phyloP scores from a whole-genome alignment of 495 filamentous ascomycete species.

The Penicillium subrubescens region DNA sequence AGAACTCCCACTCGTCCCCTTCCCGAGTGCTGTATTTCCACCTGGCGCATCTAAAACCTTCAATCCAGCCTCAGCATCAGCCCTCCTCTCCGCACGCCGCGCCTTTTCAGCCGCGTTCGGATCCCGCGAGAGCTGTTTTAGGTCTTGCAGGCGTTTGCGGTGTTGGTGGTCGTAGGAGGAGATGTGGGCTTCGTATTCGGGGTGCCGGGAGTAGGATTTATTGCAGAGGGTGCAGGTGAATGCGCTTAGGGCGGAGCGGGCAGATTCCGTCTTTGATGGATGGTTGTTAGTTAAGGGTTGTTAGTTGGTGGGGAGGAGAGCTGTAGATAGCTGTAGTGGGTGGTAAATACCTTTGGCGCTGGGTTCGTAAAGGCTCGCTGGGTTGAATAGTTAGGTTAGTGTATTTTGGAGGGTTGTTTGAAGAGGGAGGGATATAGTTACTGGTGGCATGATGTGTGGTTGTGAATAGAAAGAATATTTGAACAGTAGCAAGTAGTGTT shows the following conservation, averaged over 20 bases:
- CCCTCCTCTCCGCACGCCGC: constrained; percentile 69
- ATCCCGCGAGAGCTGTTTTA: constrained; percentile 62
- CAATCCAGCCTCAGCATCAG: constrained; percentile 56
- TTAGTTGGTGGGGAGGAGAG: not conserved
- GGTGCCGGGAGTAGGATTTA: constrained; percentile 62
- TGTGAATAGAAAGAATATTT: not conserved
- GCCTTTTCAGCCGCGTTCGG: constrained; percentile 61
- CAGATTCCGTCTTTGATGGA: constrained; percentile 69
- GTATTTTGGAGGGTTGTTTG: no score
- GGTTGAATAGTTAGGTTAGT: no score
- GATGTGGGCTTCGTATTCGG: constrained; percentile 65
- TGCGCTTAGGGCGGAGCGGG: constrained; percentile 81
- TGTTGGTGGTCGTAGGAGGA: constrained; percentile 64
- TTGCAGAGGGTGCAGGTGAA: constrained; percentile 76
- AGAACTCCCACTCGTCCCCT: no score
- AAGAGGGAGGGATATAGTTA: constrained; percentile 20
- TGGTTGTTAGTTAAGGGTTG: constrained; percentile 4
- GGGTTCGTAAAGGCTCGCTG: constrained; percentile 54
- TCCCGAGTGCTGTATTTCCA: no score
- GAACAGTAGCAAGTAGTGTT: not conserved
- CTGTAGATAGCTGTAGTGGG: not conserved
- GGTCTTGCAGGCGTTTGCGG: constrained; percentile 63
- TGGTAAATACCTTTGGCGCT: constrained; percentile 45
- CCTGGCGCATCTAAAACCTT: constrained; percentile 40
- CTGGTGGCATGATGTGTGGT: constrained; percentile 8